Evolutionary conservation across 2,329 filamentous ascomycete species (phyloP).

Genomic region (Chaetomium globosum): DNA sequence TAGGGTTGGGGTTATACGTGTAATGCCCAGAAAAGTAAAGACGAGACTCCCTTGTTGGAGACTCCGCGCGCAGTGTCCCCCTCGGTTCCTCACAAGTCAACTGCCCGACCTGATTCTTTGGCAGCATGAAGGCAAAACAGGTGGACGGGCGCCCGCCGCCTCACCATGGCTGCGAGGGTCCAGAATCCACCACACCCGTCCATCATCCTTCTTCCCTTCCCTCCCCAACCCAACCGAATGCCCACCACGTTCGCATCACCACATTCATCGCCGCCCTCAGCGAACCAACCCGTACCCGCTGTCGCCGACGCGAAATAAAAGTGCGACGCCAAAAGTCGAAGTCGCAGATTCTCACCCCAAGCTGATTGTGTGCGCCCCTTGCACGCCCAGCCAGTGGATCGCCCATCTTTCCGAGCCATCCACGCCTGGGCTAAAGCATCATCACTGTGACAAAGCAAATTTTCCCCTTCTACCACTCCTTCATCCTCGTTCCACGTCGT

Average conservation of each 20-base stretch:
- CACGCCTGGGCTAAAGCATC: constrained; percentile 30
- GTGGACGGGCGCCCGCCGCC: constrained; percentile 38
- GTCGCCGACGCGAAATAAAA: constrained; percentile 37
- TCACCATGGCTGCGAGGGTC: constrained; percentile 38
- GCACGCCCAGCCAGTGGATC: constrained; percentile 34
- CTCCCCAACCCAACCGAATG: constrained; percentile 33
- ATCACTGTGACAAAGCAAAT: constrained; percentile 31
- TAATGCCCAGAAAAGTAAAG: constrained; percentile 29
- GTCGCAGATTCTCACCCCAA: constrained; percentile 32
- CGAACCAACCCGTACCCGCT: constrained; percentile 25
- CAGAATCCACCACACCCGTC: constrained; percentile 36
- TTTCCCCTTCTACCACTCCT: constrained; percentile 23
- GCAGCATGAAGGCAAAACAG: constrained; percentile 41
- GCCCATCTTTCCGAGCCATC: constrained; percentile 29
- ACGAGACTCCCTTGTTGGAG: constrained; percentile 40
- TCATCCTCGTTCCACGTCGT: constrained; percentile 17
- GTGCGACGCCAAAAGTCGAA: constrained; percentile 38
- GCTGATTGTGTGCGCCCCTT: constrained; percentile 34
- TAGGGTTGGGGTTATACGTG: constrained; percentile 36
- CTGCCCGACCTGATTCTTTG: constrained; percentile 38
- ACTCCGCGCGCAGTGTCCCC: constrained; percentile 35
- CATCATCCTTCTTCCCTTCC: constrained; percentile 31
- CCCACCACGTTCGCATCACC: constrained; percentile 31
- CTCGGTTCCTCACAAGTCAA: constrained; percentile 39
- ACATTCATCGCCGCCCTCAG: constrained; percentile 28